Base-by-base conservation (phyloP, 306 rosid species). In the Cucumis hystrix region DNA sequence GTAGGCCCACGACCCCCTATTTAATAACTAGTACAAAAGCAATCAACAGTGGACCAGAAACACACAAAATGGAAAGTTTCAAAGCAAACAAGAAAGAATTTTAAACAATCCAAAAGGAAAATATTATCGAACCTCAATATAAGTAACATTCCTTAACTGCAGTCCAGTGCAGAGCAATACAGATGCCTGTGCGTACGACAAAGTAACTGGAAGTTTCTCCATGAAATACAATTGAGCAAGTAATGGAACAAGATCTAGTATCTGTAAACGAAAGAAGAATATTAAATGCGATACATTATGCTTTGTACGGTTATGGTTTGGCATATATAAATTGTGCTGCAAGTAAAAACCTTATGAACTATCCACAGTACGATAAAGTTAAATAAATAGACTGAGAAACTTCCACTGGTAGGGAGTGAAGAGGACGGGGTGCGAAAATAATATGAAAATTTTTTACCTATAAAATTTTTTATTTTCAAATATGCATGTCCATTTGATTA, bases 131-230 rank as follows among this genome's bases (percentile, higher is more conserved):
- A 95, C 98, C 98, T 92, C 96, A 77, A 95, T 82, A 77, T 86
- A 79, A 5, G 93, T 82, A 82, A 92, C 67, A 80, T 84, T 76
- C 85, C 83, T 92, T 74, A 76, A 83, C 84, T 92, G 98, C 83
- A 95, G 80, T 58, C 98, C 97, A n/a, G 84, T 90, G 84, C 97
- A 95, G 66, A 95, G 92, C 83, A 95, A 87, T 74, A 95, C 89
- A 68, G 97, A 92, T 76, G 96, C 91, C 88, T 90, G 96, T 71
- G 83, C 86, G 82, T 82, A 78, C 15, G 93, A 82, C 81, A 95
- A 59, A 35, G 93, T 81, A 77, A 95, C 93, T 16, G 93, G 97
- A 83, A 95, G 83, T 80, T 87, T 90, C 82, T 77, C 93, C 83
- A 79, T 83, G 84, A 92, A 90, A 87, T 84, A 95, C 21, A 90